Conservation (phyloP, 179 eudicot genomes). For the Silene noctiflora region DNA sequence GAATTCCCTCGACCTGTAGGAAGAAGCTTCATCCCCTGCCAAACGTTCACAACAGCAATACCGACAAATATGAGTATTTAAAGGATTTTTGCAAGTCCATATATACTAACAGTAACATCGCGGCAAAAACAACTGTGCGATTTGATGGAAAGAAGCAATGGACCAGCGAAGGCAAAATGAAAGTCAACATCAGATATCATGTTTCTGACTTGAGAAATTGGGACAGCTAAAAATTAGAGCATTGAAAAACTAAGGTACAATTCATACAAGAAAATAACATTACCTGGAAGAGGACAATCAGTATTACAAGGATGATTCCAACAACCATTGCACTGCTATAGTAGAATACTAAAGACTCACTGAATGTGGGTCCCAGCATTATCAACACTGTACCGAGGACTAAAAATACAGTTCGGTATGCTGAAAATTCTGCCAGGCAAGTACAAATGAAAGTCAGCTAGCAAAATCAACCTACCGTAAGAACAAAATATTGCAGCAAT, state of each 20-base stretch:
- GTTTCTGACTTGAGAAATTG: neutral
- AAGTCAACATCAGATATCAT: neutral
- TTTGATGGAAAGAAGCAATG: neutral
- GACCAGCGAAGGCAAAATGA: neutral
- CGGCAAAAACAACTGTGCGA: neutral
- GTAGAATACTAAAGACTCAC: constrained; percentile 80
- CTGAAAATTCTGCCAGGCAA: constrained; percentile 54
- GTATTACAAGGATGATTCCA: constrained; percentile 78
- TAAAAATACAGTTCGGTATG: constrained; percentile 63
- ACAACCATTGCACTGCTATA: constrained; percentile 91
- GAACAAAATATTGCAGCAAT: neutral
- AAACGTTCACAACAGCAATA: constrained; percentile 14
- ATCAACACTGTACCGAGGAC: constrained; percentile 59
- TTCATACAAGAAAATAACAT: neutral
- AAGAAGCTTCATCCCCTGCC: constrained; percentile 98
- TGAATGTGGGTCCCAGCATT: constrained; percentile 60
- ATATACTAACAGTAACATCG: neutral
- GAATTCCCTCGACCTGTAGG: constrained; percentile 88
- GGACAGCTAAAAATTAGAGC: neutral
- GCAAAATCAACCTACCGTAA: constrained; percentile 2
- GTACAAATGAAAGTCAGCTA: constrained; percentile 16
- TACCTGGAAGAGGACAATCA: constrained; percentile 93
- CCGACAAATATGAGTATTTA: neutral
- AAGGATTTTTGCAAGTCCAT: neutral
- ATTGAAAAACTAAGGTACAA: neutral